Evolutionary conservation across 176 grass and related monocot species (phyloP).

Genomic region (Alloteropsis semialata): DNA sequence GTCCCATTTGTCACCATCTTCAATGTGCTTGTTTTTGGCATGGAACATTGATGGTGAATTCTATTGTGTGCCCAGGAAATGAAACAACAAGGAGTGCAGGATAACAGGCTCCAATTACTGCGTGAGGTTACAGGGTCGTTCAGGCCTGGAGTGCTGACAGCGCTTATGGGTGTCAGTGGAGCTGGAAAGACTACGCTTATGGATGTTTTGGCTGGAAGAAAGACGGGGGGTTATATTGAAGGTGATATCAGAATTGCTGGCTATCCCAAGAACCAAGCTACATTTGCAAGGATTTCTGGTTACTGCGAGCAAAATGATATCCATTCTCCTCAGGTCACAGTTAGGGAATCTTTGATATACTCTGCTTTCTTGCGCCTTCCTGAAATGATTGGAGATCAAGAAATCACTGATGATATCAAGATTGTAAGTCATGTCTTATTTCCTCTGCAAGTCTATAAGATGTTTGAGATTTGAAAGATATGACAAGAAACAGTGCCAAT

Average conservation of each 20-base stretch:
- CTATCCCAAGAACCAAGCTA: conserved; percentile 89
- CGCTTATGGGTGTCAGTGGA: conserved; percentile 99
- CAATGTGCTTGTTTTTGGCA: not conserved
- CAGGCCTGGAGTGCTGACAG: conserved; percentile 83
- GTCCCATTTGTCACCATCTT: conserved; percentile 17
- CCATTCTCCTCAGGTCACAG: conserved; percentile 96
- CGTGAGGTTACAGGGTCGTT: conserved; percentile 82
- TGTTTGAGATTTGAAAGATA: conserved; percentile 3
- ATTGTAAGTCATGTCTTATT: conserved; percentile 54
- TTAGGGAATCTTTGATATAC: conserved; percentile 92
- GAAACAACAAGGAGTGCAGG: conserved; percentile 91
- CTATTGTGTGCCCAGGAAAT: conserved; percentile 65
- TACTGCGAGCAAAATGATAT: conserved; percentile 99
- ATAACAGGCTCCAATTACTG: conserved; percentile 87
- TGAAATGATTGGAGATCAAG: conserved; percentile 66
- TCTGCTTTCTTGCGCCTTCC: conserved; percentile 89
- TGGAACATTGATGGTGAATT: conserved; percentile 26
- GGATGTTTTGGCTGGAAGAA: conserved; percentile 97
- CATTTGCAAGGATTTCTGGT: conserved; percentile 96
- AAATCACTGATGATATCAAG: conserved; percentile 75
- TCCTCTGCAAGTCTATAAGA: not conserved
- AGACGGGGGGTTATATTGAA: conserved; percentile 98
- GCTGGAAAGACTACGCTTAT: conserved; percentile 97
- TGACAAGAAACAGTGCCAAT: not conserved
- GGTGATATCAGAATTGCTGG: conserved; percentile 91